Base-by-base conservation (phyloP, 495 filamentous ascomycete genomes). In the Penicillium macrosclerotiorum region DNA sequence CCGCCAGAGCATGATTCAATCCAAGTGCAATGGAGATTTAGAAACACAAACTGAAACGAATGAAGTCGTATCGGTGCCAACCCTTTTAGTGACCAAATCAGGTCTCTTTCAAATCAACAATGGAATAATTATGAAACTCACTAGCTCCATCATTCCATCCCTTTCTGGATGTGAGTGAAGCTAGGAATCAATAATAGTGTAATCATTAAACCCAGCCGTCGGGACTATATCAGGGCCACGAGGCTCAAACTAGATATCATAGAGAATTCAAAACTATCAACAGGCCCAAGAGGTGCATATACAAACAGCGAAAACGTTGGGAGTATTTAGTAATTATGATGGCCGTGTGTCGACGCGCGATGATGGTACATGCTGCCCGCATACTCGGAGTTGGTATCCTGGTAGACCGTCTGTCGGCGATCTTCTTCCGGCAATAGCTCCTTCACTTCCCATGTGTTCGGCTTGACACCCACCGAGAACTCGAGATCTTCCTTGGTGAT, bases 381-480 rank as follows among this genome's bases (percentile, higher is more conserved):
- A 54, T 84, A 84, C 47, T 84, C 81, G 27, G 78, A 81, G 48
- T 62, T 63, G 19, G 63, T 68, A 55, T 93, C 88, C 30, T 83
- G 75, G 60, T 92, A 96, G 18, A 86, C 69, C 1, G 89, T 93
- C 7, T 77, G 73, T 31, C 89, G 80, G 39, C 85, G 80, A 29
- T 96, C 89, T 37, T 96, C 91, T 44, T 95, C 93, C n/a, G 85
- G 79, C 8, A 95, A 72, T 12, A 88, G 76, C 49, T 97, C 92
- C 67, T 99, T 99, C 51, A 99, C 88, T 69, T 99, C 93, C 93
- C 94, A 99, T 59, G 92, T 95, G 63, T 95, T 94, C 59, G 86
- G 83, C 65, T 95, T 90, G 39, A 86, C 87, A 39, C 93, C 92
- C 26, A 99, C 93, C 38, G 88, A 93, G 71, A 99, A 99, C 65